Base-by-base conservation (phyloP, 176 grass and related monocot species). In the Musa beccarii region DNA sequence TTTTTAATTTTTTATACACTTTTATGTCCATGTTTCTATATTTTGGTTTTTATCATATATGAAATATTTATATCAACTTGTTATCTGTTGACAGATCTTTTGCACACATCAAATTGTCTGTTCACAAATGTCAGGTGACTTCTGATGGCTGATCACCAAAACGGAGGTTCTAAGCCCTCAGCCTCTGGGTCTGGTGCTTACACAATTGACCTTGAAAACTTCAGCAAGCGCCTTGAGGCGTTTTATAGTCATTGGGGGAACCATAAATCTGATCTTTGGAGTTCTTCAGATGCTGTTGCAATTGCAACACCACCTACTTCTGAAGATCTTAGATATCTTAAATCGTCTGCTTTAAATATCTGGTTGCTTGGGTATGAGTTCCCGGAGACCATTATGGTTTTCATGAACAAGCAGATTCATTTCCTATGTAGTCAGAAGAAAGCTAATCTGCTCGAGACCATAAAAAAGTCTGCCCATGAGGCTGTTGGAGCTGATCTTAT, bases 301-400 rank as follows among this genome's bases (percentile, higher is more conserved):
- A 83, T 96, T 68, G 84, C 83, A 59, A 96, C 86, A 51, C 92
- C 92, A 71, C 88, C 92, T 25, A 51, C 92, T 79, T 96, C 88
- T 76, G 92, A 91, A 75, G 84, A 96, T 82, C 82, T 96, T 76
- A 85, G 83, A 28, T 95, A 95, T 82, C 73, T 88, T 57, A 96
- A 96, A 71, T 96, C 92, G 26, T 90, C 88, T 64, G 86, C 92
- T 66, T 59, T 96, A 65, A 82, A 96, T 64, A 86, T 89, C 72
- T 96, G 92, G 92, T 77, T 95, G 50, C 80, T 95, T 68, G 92
- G 92, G 75, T 79, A 62, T 87, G 92, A 96, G 86, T 96, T 96
- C 73, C 88, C 92, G n/a, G 88, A 96, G 80, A 96, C 92, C 9
- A 90, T 96, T 79, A 86, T 96, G 86, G 79, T 91, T 73, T 96